Evolutionary conservation across 148 eudicot species (phyloP), one percentile per base, ranked within the genome.

Genomic region (Amaranthus hypochondriacus): DNA sequence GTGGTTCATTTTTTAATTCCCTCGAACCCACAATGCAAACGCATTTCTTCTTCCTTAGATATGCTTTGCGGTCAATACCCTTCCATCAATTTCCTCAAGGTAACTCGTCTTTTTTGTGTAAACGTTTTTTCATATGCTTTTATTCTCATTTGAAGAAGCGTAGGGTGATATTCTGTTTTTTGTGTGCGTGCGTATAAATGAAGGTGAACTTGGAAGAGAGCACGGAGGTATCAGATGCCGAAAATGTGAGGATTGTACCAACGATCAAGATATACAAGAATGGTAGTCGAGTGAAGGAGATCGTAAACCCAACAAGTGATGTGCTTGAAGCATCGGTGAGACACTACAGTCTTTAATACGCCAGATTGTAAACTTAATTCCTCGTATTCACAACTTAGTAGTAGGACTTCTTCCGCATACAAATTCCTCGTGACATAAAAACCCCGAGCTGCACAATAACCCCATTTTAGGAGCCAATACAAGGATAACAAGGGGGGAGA

Each of bases 221-320:
- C 80, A 80, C 81, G 0, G 86, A 75, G 9, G 66, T 92, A 61
- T 93, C 93, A 28, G 66, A 74, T 9, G 84, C 89, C 2, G 93
- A 95, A 78, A 88, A 78, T 18, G 92, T 91, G 71, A 86, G 81
- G 75, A 80, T 83, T 12, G 89, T 83, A 39, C 97, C 98, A 6
- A 92, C 97, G 6, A 69, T 95, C 84, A 95, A 86, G 85, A 86
- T 95, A 59, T 95, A 95, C 85, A 92, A 81, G 79, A 89, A 84
- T 4, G 93, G 97, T 18, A 82, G 61, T 69, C 81, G 89, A 56
- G 81, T 92, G 68, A 92, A 92, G 81, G 98, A 92, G 78, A 85
- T 95, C 74, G 75, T 92, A 53, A 86, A 84, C 80, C 96, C 97
- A 0, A 89, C 88, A 71, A 82, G 75, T 51, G 92, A 90, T 44